phyloP scores from a whole-genome alignment of 2,329 filamentous ascomycete genomes.

The Monosporascus sp. region DNA sequence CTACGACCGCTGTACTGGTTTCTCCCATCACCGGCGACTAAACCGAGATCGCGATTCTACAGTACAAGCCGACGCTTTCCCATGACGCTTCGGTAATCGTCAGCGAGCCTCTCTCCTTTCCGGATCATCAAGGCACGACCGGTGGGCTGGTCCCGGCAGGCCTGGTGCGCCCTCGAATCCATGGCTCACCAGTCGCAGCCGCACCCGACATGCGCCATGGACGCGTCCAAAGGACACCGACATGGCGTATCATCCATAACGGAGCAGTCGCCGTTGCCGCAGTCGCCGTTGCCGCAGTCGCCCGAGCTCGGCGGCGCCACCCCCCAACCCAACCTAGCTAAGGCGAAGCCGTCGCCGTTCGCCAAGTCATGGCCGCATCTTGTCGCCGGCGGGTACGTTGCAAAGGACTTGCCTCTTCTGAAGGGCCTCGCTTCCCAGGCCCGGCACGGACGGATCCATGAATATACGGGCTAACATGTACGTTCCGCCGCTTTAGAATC shows the following conservation, averaged over 20 bases:
- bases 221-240: conserved; percentile 11
- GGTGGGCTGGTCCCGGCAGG: neutral
- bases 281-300: conserved; percentile 57
- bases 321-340: conserved; percentile 35
- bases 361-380: conserved; percentile 89
- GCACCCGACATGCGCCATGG: conserved; percentile 18
- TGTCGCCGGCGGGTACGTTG: conserved; percentile 76
- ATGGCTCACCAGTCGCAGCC: conserved; percentile 15
- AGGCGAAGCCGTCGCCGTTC: conserved; percentile 41
- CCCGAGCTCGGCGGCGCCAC: conserved; percentile 55
- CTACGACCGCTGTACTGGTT: no score
- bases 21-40: no score
- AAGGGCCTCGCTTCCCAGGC: neutral
- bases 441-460: neutral
- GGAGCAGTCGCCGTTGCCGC: conserved; percentile 35
- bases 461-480: conserved; percentile 2
- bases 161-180: neutral
- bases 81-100: no score
- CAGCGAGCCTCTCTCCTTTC: no score
- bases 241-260: conserved; percentile 10
- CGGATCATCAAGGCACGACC: neutral
- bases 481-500: conserved; percentile 25
- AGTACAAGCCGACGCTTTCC: no score
- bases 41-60: no score
- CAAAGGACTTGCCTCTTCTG: neutral